Percentiles rank a stretch among this genome's conserved stretches.
These are phyloP conservation scores for Zygotorulaspora danielsina DNA, from an alignment of 805 yeast genomes.

Conservation along the genomic window DNA sequence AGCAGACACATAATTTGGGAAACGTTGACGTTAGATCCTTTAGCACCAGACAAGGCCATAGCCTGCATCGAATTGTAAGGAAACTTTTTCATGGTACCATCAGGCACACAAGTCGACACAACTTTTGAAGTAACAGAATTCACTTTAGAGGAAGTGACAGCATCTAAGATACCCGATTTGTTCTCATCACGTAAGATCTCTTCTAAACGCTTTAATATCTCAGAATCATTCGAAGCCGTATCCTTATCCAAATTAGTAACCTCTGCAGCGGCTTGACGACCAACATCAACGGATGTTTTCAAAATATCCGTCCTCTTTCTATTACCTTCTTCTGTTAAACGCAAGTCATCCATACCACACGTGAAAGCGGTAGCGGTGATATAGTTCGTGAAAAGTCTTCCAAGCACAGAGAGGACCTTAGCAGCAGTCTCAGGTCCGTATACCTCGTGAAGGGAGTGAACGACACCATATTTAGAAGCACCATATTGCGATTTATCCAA, in stretches of 20 bases:
- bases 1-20: constrained; percentile 98
- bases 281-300: constrained; percentile 71
- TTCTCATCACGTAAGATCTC: constrained; percentile 92
- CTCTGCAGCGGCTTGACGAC: constrained; percentile 89
- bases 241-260: constrained; percentile 73
- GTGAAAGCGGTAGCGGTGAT: constrained; percentile 91
- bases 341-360: constrained; percentile 99
- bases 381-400: constrained; percentile 91
- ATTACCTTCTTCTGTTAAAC: constrained; percentile 89
- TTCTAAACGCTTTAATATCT: constrained; percentile 81
- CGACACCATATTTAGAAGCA: constrained; percentile 93
- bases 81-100: constrained; percentile 90
- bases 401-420: constrained; percentile 82
- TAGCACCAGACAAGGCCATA: constrained; percentile 99
- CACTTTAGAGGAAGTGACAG: constrained; percentile 89
- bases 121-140: constrained; percentile 91
- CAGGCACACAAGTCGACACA: constrained; percentile 91
- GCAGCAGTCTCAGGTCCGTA: constrained; percentile 92
- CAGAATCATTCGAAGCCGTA: constrained; percentile 55
- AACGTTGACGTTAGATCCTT: constrained; percentile 96
- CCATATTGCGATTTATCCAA: constrained; percentile 98
- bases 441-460: constrained; percentile 92
- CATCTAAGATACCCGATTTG: constrained; percentile 91
- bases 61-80: constrained; percentile 97
- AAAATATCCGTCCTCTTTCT: constrained; percentile 81